Conservation (phyloP, 441 rosid species). For the Euphorbia celastroides region DNA sequence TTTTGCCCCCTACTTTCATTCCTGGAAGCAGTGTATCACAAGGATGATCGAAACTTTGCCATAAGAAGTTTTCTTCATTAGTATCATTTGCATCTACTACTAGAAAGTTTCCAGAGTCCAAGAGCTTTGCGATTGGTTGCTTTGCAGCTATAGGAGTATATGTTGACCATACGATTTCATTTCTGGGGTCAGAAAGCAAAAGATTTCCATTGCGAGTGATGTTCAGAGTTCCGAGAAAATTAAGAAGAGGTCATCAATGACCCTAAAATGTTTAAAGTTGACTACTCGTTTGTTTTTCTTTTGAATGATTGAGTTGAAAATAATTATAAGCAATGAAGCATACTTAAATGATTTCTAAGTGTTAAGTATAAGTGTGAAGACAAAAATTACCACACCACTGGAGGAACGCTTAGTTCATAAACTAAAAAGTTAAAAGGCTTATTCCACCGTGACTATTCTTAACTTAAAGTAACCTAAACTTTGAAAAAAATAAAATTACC, state of each 20-base stretch:
- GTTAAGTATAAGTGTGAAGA: no score
- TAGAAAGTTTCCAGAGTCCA: slow-evolving; percentile 58
- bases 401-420: no score
- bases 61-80: slow-evolving; percentile 20
- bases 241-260: slow-evolving; percentile 42
- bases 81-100: slow-evolving; percentile 30
- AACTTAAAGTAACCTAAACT: no score
- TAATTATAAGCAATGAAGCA: no score
- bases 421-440: no score
- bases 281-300: no score
- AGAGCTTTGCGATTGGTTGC: slow-evolving; percentile 41
- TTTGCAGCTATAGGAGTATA: slow-evolving; percentile 23
- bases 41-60: slow-evolving; percentile 69
- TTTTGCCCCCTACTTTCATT: slow-evolving; percentile 42
- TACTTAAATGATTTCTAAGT: no score
- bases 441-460: no score
- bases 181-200: slow-evolving; percentile 16
- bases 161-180: neutral
- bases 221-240: slow-evolving; percentile 30
- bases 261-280: no score
- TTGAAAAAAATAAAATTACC: no score
- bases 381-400: no score
- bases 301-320: no score
- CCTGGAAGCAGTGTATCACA: slow-evolving; percentile 49
- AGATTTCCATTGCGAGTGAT: slow-evolving; percentile 31